Percentiles rank a stretch among this genome's conserved stretches.
Evolutionary conservation across 495 filamentous ascomycete genomes (phyloP).

Genomic region (Extremus antarcticus): DNA sequence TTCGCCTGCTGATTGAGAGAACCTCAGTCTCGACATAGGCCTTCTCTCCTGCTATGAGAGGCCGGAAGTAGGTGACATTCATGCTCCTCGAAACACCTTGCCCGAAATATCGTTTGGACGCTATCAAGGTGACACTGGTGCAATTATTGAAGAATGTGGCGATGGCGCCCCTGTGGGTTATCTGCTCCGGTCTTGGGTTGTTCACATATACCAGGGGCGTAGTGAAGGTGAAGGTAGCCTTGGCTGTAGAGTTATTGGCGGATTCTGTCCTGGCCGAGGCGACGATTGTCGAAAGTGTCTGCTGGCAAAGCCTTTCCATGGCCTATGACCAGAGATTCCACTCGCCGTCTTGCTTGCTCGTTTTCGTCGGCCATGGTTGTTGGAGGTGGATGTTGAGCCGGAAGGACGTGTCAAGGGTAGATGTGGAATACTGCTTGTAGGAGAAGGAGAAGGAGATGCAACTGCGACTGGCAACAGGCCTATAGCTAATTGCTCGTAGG

Average conservation of each 20-base stretch:
- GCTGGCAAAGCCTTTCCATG: background rate
- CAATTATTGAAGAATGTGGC: constrained; percentile 26
- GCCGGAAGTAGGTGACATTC: constrained; percentile 28
- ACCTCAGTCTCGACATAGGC: constrained; percentile 25
- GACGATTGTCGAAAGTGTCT: background rate
- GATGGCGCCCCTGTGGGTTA: constrained; percentile 26
- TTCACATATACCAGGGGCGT: background rate
- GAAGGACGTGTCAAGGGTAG: too few species aligned
- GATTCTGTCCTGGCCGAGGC: background rate
- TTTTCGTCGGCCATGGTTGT: background rate
- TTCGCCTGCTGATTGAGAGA: constrained; percentile 22
- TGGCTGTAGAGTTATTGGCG: background rate
- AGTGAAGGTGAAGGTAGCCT: background rate
- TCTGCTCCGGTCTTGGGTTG: background rate
- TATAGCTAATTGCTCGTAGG: too few species aligned
- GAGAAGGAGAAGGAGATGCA: too few species aligned
- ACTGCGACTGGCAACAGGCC: too few species aligned
- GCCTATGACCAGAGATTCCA: background rate
- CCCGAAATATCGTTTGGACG: background rate
- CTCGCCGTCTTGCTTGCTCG: background rate
- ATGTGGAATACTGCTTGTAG: too few species aligned
- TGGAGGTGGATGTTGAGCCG: background rate
- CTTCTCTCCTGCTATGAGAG: constrained; percentile 17
- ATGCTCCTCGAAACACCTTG: constrained; percentile 24
- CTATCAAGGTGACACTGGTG: constrained; percentile 16